These are phyloP conservation scores for Drosera capensis DNA, from an alignment of 148 eudicot species.

Conservation along the genomic window DNA sequence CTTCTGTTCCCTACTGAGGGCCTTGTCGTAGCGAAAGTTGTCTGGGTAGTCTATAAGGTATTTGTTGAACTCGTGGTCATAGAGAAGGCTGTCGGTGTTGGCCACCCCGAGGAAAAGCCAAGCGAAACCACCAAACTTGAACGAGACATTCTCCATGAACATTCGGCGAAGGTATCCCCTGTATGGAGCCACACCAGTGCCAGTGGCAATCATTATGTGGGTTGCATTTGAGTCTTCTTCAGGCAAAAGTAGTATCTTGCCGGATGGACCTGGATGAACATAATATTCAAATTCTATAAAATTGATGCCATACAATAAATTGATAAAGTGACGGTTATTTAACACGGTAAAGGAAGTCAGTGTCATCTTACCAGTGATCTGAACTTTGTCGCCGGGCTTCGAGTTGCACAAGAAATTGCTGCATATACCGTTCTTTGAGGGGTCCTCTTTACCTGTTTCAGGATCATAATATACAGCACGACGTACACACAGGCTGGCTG, in stretches of 20 bases:
- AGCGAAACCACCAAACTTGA: constrained; percentile 71
- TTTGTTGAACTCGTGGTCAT: constrained; percentile 67
- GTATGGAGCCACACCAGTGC: constrained; percentile 88
- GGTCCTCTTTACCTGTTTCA: constrained; percentile 85
- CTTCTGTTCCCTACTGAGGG: constrained; percentile 82
- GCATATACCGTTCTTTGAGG: constrained; percentile 67
- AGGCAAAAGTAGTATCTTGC: constrained; percentile 88
- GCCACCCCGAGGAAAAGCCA: constrained; percentile 98
- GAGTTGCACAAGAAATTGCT: constrained; percentile 83
- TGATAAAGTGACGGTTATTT: too few relatives aligned
- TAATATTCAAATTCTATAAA: not conserved
- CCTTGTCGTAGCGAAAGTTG: constrained; percentile 63
- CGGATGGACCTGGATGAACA: constrained; percentile 57
- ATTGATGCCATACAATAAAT: not conserved
- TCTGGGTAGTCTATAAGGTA: constrained; percentile 55
- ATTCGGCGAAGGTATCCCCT: constrained; percentile 90
- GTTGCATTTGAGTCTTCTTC: constrained; percentile 72
- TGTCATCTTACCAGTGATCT: constrained; percentile 50
- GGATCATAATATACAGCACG: constrained; percentile 85
- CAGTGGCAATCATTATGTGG: constrained; percentile 97
- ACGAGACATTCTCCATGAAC: constrained; percentile 88
- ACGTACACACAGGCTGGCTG: constrained; percentile 83
- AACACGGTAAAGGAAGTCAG: not conserved
- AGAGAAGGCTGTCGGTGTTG: constrained; percentile 76
- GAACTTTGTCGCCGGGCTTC: constrained; percentile 88